Evolutionary conservation across 495 filamentous ascomycete species (phyloP), one percentile per base, ranked within the genome.

Genomic region (Xylaria castorea): DNA sequence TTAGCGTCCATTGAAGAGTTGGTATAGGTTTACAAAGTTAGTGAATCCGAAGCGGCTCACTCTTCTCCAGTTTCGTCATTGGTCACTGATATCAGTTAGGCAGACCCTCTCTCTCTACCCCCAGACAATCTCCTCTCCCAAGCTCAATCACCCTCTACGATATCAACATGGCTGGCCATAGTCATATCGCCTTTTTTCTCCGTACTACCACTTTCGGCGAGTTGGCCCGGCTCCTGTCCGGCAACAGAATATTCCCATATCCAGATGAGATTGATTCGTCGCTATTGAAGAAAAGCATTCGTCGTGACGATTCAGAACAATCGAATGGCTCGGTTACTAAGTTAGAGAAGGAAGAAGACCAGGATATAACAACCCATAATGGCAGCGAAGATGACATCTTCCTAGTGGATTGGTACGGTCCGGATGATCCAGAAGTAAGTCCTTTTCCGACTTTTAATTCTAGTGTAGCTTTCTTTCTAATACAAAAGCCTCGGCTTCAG

Each of bases 401-500:
- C 27, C 18, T 77, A 3, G 77, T 78, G 18, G 66, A 70, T 18
- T 79, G 77, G 77, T 77, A 79, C 30, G 71, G 73, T 5, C 61
- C 68, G 25, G 75, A 74, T 48, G 77, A 79, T 34, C 73, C 71
- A 62, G 77, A 79, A 61, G 77, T 75, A 71, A 9, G 71, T 63
- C 5, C 25, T 55, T 55, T 0, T 16, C 25, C 0, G 27, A 20
- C 18, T 16, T 60, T n/a, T 32, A 46, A 61, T 3, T 46, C 27
- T 44, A 14, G 9, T 57, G 20, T 20, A 18, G 14, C 27, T 16
- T 9, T 48, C 27, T 16, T 9, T 48, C 25, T 44, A 46, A 38
- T 16, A 12, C 8, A 51, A 32, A 20, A 16, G 11, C 40, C 11
- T 20, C 60, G 38, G 2, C 66, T 6, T 55, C 60, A 79, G 75